A percentile compares a stretch with the other conserved stretches of the same genome.
These are phyloP conservation scores for Ophiostoma sp. DNA, from an alignment of 2,329 filamentous ascomycete genomes.

Conservation along the genomic window DNA sequence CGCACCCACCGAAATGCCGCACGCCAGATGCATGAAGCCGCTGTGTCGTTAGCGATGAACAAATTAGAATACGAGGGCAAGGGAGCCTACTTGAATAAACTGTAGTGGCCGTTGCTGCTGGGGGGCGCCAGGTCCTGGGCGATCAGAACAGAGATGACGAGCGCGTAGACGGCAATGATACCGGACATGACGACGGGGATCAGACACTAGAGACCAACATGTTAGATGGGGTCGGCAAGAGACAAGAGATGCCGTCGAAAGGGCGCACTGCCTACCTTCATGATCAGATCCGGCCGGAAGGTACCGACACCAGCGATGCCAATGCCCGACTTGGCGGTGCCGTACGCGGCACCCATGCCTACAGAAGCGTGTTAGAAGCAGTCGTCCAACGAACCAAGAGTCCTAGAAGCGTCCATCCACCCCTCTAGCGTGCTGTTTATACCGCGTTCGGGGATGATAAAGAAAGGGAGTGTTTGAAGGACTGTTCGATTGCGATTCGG, in stretches of 20 bases:
- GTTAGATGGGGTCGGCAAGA: background rate
- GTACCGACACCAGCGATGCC: conserved; percentile 84
- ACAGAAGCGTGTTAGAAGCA: background rate
- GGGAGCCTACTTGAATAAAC: conserved; percentile 70
- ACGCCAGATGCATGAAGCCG: conserved; percentile 90
- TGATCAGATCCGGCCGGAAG: conserved; percentile 82
- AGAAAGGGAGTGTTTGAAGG: background rate
- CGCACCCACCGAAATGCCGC: conserved; percentile 86
- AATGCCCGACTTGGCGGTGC: conserved; percentile 85
- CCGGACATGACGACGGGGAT: conserved; percentile 97
- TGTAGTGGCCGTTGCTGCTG: conserved; percentile 66
- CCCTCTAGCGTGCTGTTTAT: background rate
- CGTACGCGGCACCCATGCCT: conserved; percentile 76
- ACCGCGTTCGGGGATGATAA: conserved; percentile 31
- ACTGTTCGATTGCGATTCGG: conserved; percentile 21
- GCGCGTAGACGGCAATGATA: conserved; percentile 97
- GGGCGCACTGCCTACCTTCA: conserved; percentile 66
- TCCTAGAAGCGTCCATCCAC: background rate
- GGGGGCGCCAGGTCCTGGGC: conserved; percentile 79
- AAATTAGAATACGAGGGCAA: background rate
- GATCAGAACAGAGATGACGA: conserved; percentile 95
- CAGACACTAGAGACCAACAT: conserved; percentile 58
- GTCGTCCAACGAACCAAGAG: background rate
- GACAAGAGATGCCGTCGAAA: background rate
- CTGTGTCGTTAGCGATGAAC: conserved; percentile 44